A percentile compares a stretch with the other conserved stretches of the same genome.
phyloP scores from a whole-genome alignment of 2,329 filamentous ascomycete species.

The Aspergillus clavatus region DNA sequence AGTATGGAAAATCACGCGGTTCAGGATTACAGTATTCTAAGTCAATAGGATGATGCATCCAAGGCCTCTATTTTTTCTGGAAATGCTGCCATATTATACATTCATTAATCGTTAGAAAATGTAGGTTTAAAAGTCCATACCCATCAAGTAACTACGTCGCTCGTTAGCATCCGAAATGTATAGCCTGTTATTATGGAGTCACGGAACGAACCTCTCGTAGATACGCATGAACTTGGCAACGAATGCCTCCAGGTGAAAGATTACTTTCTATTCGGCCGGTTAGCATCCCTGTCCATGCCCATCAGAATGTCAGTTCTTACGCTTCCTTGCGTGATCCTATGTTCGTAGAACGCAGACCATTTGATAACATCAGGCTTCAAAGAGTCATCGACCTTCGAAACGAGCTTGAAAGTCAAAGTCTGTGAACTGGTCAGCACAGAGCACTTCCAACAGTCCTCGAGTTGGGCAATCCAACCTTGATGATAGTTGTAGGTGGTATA shows the following conservation, averaged over 20 bases:
- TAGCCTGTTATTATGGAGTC: neutral
- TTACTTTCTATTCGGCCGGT: conserved; percentile 62
- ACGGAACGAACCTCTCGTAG: conserved; percentile 68
- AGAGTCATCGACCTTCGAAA: conserved; percentile 79
- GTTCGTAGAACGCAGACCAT: conserved; percentile 97
- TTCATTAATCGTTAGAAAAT: conserved; percentile 25
- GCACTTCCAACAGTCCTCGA: neutral
- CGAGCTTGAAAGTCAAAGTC: conserved; percentile 88
- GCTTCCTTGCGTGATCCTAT: conserved; percentile 81
- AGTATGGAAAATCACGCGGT: neutral
- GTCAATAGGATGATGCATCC: conserved; percentile 1
- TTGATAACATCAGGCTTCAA: conserved; percentile 89
- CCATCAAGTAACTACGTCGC: conserved; percentile 56
- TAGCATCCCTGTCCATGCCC: neutral
- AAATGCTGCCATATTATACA: conserved; percentile 17
- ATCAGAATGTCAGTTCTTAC: conserved; percentile 31
- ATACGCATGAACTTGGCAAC: conserved; percentile 98
- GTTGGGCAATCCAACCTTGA: conserved; percentile 55
- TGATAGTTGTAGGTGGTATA: conserved; percentile 87
- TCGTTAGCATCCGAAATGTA: conserved; percentile 31
- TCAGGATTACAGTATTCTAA: neutral
- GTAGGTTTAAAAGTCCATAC: conserved; percentile 61
- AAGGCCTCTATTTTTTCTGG: conserved; percentile 1
- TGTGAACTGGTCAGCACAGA: conserved; percentile 21
- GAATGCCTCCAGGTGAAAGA: conserved; percentile 97